phyloP scores from a whole-genome alignment of 2,329 filamentous ascomycete species.

The Berkeleyomyces basicola region DNA sequence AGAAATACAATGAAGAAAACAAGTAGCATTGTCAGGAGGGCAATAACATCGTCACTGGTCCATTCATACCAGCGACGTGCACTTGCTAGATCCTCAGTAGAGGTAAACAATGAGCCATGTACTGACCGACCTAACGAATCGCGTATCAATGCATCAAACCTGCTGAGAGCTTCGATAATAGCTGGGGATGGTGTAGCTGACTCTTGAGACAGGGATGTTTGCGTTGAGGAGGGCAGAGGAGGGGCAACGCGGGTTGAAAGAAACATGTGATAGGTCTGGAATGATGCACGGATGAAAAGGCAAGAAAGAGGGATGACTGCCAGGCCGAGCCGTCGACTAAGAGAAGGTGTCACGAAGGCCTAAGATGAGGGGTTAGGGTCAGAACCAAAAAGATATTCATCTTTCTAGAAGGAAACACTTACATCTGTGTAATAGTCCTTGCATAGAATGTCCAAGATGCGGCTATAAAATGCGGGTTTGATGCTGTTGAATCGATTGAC shows the following conservation, averaged over 20 bases:
- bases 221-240: constrained; percentile 47
- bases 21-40: constrained; percentile 63
- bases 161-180: constrained; percentile 60
- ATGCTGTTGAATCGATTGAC: constrained; percentile 98
- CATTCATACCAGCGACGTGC: constrained; percentile 34
- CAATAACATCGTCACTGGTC: constrained; percentile 57
- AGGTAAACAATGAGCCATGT: constrained; percentile 32
- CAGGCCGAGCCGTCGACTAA: constrained; percentile 76
- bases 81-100: constrained; percentile 17
- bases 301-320: constrained; percentile 87
- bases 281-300: constrained; percentile 81
- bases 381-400: too few species aligned
- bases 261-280: constrained; percentile 98
- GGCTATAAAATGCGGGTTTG: constrained; percentile 73
- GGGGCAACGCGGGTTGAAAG: constrained; percentile 71
- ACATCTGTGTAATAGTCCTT: constrained; percentile 97
- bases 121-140: constrained; percentile 60
- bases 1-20: constrained; percentile 77
- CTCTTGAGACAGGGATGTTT: constrained; percentile 49
- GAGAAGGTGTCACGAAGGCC: constrained; percentile 80
- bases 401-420: constrained; percentile 19
- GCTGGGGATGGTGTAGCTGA: constrained; percentile 51
- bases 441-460: constrained; percentile 82
- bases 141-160: constrained; percentile 59
- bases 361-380: constrained; percentile 21